phyloP scores from a whole-genome alignment of 2,329 filamentous ascomycete genomes.

The Colletotrichum siamense region DNA sequence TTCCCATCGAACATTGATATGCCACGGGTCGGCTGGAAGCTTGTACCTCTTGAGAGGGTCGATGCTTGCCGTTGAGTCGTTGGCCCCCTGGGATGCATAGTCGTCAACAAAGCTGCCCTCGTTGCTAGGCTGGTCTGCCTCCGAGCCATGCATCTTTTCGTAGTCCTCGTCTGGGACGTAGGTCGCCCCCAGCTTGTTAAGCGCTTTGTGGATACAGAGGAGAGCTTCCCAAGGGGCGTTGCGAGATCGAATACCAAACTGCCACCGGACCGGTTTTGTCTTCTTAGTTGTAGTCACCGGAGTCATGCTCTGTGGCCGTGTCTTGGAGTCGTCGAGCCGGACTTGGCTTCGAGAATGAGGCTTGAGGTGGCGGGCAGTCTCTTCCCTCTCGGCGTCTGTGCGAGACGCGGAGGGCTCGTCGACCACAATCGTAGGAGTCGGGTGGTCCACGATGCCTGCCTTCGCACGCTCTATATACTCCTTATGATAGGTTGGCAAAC shows the following conservation, averaged over 20 bases:
- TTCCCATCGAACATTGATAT: constrained; percentile 87
- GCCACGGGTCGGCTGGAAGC: constrained; percentile 93
- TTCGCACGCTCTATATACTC: constrained; percentile 83
- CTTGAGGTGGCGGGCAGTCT: constrained; percentile 80
- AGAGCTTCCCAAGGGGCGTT: constrained; percentile 95
- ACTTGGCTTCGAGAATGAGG: constrained; percentile 79
- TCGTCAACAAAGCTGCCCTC: constrained; percentile 48
- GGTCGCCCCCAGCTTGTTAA: constrained; percentile 85
- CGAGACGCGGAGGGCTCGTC: constrained; percentile 57
- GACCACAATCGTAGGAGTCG: constrained; percentile 47
- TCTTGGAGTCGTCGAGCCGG: constrained; percentile 68
- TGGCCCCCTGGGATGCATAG: constrained; percentile 40
- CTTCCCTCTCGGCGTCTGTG: constrained; percentile 78
- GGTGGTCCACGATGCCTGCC: constrained; percentile 52
- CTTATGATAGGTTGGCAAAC: constrained; percentile 87
- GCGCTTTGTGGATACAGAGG: constrained; percentile 91
- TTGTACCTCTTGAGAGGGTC: constrained; percentile 72
- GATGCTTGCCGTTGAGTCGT: constrained; percentile 42
- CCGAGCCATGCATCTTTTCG: constrained; percentile 49
- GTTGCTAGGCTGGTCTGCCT: constrained; percentile 45
- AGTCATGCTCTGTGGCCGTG: constrained; percentile 66
- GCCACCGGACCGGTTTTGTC: constrained; percentile 87
- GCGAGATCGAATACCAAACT: constrained; percentile 94
- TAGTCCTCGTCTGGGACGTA: constrained; percentile 77
- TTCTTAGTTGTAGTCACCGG: constrained; percentile 68